Base-by-base conservation (phyloP, 768 basidiomycete genomes). In the Mycena rebaudengoi region DNA sequence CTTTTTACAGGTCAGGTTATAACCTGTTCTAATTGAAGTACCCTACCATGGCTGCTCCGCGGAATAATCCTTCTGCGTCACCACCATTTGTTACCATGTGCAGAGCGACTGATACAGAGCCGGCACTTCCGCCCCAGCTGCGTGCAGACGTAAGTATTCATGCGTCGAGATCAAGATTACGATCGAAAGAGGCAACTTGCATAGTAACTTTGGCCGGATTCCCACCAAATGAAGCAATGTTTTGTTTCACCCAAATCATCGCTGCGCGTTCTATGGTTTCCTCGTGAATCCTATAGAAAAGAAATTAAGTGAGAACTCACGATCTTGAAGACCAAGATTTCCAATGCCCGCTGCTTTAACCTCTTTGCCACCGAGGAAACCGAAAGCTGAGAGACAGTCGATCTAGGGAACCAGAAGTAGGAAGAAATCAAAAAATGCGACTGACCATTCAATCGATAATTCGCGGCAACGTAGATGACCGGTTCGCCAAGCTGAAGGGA, bases 401-500 rank as follows among this genome's bases (percentile, higher is more conserved):
- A n/a, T n/a, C n/a, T n/a, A n/a, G n/a, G n/a, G n/a, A n/a, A n/a
- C 11, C 35, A 37, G 10, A 37, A 37, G 18, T 10, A 37, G 18
- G 35, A 10, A 37, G 10, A 37, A 18, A 18, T 37, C 11, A 37
- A 37, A 37, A 37, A 10, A 18, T 10, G 18, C 11, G 18, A 18
- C 35, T 37, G 66, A 30, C 75, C 75, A 16, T 41, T 66, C 20
- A 64, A 23, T 18, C 72, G 69, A 55, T 79, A 79, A 65, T 79
- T 79, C 56, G 76, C 69, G 56, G 71, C 74, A 23, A 79, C 76
- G 54, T 71, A 78, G 20, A 79, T 64, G 12, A 79, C 62, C 1
- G 78, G 78, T 33, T 71, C 64, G 8, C 65, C 67, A 5, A 78
- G 48, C 4, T 69, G 64, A 18, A 77, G 62, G 0, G 78, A 78